Base-by-base conservation (phyloP, 1,284 basidiomycete species). In the Puccinia coronata region DNA sequence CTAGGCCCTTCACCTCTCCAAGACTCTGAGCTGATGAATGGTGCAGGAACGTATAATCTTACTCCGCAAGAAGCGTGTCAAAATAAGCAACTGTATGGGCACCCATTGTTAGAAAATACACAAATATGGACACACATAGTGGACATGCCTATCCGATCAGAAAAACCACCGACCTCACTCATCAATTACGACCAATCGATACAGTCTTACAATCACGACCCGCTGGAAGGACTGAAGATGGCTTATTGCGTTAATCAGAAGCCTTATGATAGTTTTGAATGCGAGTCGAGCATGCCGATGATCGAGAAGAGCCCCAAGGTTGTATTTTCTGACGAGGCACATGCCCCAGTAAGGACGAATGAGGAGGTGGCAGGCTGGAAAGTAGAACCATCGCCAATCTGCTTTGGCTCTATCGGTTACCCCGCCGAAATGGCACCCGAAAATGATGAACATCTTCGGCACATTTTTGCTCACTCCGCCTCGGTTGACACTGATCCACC, bases 281-380 rank as follows among this genome's bases (percentile, higher is more conserved):
- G 34, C 61, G 61, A 65, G 61, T 41, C 61, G 20, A 65, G 61
- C 36, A 34, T 65, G 39, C 61, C 28, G 61, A 41, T 65, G 61
- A 65, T 65, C 34, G 36, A 65, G 61, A 34, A 41, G 23, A n/a
- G 61, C 20, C 36, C 61, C 36, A 65, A 65, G 36, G 61, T 65
- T 2, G 61, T 6, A 5, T 65, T 39, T 41, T n/a, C 61, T 65
- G 61, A 41, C 23, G 61, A 65, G 34, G 36, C 20, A 20, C 61
- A 41, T 41, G 31, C 36, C 61, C 34, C 18, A 18, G 36, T 18
- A 65, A 65, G 39, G 61, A 8, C 41, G 61, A 18, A 39, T 61
- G 61, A n/a, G 39, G 23, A 20, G 1, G 31, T 14, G 12, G 61
- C 11, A 8, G 18, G 61, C 34, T 65, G 39, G 34, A 65, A 65